Evolutionary conservation across 805 yeast genomes (phyloP).

Genomic region (Nakazawaea ambrosiae): DNA sequence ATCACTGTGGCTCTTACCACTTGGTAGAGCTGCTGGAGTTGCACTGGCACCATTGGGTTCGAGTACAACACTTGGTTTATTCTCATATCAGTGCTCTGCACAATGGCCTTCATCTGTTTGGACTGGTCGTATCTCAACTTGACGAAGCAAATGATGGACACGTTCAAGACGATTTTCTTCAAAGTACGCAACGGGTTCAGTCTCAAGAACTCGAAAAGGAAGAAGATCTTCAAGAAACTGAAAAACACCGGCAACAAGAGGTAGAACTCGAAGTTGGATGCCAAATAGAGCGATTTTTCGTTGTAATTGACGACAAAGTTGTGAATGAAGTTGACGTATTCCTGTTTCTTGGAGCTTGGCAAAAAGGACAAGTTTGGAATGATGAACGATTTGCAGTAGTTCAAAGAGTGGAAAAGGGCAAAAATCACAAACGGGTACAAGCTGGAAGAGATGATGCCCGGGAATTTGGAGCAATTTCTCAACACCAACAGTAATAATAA

Average conservation of each 20-base stretch:
- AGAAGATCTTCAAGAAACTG: slow-evolving; percentile 35
- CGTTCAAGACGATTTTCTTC: slow-evolving; percentile 30
- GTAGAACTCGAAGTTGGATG: slow-evolving; percentile 41
- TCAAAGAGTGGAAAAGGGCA: slow-evolving; percentile 58
- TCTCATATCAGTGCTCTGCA: slow-evolving; percentile 38
- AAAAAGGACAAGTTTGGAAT: slow-evolving; percentile 34
- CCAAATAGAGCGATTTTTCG: slow-evolving; percentile 34
- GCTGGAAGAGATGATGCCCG: slow-evolving; percentile 35
- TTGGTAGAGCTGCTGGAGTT: slow-evolving; percentile 1
- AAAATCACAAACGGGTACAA: slow-evolving; percentile 56
- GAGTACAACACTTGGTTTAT: slow-evolving; percentile 29
- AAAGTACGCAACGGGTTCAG: slow-evolving; percentile 21
- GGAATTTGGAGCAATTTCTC: slow-evolving; percentile 34
- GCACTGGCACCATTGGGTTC: slow-evolving; percentile 29
- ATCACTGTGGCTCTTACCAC: background rate
- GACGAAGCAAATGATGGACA: slow-evolving; percentile 45
- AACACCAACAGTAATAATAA: slow-evolving; percentile 35
- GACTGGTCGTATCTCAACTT: slow-evolving; percentile 56
- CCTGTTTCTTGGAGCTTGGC: slow-evolving; percentile 23
- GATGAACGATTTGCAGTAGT: slow-evolving; percentile 47
- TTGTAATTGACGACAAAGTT: slow-evolving; percentile 31
- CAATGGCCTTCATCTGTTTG: slow-evolving; percentile 42
- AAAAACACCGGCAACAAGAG: slow-evolving; percentile 30
- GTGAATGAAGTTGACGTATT: slow-evolving; percentile 21
- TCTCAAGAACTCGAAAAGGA: slow-evolving; percentile 27